phyloP scores from a whole-genome alignment of 208 protist species.

The Wallacemonas sp. region DNA sequence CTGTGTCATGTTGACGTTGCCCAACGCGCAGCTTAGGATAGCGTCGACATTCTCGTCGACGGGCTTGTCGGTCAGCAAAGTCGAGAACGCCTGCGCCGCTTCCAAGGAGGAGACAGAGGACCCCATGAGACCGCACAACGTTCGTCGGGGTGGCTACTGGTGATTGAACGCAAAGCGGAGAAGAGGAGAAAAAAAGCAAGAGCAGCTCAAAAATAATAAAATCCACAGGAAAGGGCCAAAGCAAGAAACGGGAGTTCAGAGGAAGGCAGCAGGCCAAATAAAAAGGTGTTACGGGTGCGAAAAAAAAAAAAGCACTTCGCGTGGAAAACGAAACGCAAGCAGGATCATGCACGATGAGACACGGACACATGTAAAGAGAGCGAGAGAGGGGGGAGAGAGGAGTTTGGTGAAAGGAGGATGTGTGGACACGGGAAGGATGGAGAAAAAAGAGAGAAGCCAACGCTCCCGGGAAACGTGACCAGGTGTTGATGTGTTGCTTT shows the following conservation, averaged over 20 bases:
- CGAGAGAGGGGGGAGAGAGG: no score
- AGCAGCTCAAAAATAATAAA: background rate
- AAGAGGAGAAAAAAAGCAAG: background rate
- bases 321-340: background rate
- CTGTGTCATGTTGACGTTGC: constrained; percentile 36
- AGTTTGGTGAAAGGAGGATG: no score
- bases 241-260: constrained; percentile 6
- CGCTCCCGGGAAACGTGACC: background rate
- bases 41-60: constrained; percentile 23
- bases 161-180: background rate
- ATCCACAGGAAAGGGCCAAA: background rate
- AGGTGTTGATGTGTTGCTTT: background rate
- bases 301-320: constrained; percentile 13
- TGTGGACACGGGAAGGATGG: background rate
- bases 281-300: background rate
- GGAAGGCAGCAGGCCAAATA: constrained; percentile 10
- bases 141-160: no score
- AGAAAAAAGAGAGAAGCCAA: background rate
- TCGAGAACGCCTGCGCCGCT: constrained; percentile 36
- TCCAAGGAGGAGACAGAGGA: constrained; percentile 61
- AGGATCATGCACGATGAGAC: constrained; percentile 2
- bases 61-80: constrained; percentile 27
- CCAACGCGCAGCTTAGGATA: constrained; percentile 40
- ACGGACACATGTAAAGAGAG: background rate
- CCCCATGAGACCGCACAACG: no score